Base-by-base conservation (phyloP, 192 early-diverging fungal genomes). In the Kickxella alabastrina region DNA sequence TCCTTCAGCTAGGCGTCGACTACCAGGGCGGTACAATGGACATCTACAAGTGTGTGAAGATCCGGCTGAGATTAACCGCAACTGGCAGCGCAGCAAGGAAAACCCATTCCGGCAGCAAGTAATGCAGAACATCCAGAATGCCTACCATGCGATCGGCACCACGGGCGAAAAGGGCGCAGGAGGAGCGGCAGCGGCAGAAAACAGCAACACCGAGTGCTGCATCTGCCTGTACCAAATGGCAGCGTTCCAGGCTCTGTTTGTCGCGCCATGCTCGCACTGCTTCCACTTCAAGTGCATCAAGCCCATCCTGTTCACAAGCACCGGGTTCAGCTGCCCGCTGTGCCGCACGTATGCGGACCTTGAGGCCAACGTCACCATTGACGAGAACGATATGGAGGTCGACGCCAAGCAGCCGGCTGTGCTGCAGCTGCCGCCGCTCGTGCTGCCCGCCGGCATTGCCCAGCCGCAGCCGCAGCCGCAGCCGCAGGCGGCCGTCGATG, bases 1-100 rank as follows among this genome's bases (percentile, higher is more conserved):
- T 98, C 19, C 77, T 98, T 43, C 94, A 98, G 79, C 79, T 98
- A 22, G 96, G 96, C 24, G 89, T 95, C 13, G 96, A 98, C 57
- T 97, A 97, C 65, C 92, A 94, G 77, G 93, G 92, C 36, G 82
- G 91, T 25, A 83, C 81, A 15, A 85, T 93, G 75, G 92, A 95
- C 62, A 89, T 92, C 41, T 93, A 92, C 83, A 87, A 90, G 75
- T 93, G 91, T 61, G 91, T 96, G 10, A 86, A 89, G 65, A 96
- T 96, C 77, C 67, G 87, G 18, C 59, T 90, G 22, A 92, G 67
- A 59, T 88, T 39, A 86, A 87, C 59, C 78, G 85, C 35, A 80
- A 79, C 43, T 80, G 79, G 80, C 81, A 85, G 76, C 79, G 80
- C 24, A 71, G 77, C 44, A 67, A 59, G 56, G 69, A 81, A 31